Percentiles rank a stretch among this genome's conserved stretches.
Evolutionary conservation across 768 basidiomycete genomes (phyloP).

Genomic region (Xanthoconium purpureum): DNA sequence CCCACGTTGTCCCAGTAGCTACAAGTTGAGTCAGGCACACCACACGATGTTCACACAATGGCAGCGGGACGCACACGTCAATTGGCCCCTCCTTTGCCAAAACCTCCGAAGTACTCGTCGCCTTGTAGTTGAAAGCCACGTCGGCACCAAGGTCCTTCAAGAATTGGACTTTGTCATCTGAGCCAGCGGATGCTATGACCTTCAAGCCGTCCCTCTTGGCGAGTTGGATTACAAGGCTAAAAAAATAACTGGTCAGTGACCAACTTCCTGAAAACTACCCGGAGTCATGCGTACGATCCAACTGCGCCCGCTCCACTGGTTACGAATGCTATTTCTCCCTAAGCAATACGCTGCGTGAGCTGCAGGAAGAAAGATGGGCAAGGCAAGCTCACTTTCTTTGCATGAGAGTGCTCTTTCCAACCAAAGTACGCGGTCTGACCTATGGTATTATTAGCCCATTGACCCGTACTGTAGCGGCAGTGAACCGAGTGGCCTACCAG

Average conservation of each 20-base stretch:
- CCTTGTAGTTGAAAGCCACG: constrained; percentile 75
- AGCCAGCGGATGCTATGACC: constrained; percentile 70
- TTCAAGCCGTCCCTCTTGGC: constrained; percentile 53
- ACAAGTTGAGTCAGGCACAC: neutral
- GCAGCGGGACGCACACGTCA: constrained; percentile 38
- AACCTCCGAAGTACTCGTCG: constrained; percentile 45
- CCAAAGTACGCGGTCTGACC: constrained; percentile 22
- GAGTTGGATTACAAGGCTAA: constrained; percentile 48
- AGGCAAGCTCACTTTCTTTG: constrained; percentile 22
- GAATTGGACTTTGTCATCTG: constrained; percentile 69
- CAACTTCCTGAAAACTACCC: too few species aligned
- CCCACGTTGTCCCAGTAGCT: constrained; percentile 51
- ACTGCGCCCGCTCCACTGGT: constrained; percentile 48
- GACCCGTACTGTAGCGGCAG: constrained; percentile 7
- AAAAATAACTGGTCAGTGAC: neutral
- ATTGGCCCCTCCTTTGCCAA: constrained; percentile 56
- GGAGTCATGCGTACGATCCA: constrained; percentile 46
- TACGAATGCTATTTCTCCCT: constrained; percentile 53
- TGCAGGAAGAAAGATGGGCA: neutral
- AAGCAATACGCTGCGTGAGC: neutral
- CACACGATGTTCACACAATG: neutral
- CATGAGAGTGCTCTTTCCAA: constrained; percentile 17
- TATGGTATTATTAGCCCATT: neutral
- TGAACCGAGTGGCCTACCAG: constrained; percentile 1
- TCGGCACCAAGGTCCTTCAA: constrained; percentile 63